Base-by-base conservation (phyloP, 768 basidiomycete species). In the Macrolepiota albuminosa region DNA sequence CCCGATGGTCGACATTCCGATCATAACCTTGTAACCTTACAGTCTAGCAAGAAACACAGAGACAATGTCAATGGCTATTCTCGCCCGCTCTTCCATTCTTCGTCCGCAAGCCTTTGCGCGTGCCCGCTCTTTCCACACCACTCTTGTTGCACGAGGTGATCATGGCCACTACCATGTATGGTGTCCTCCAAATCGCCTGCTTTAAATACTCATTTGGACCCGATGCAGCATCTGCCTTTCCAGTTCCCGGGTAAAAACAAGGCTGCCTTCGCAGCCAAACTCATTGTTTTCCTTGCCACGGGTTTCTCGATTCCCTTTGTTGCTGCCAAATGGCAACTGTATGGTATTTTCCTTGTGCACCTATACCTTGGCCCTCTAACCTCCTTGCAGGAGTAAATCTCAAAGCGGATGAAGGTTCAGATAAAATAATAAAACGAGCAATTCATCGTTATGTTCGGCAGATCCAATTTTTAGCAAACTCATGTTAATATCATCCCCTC, bases 241-340 rank as follows among this genome's bases (percentile, higher is more conserved):
- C 71, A 71, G 58, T 80, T 72, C 64, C 84, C 81, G 52, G 79
- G 76, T 21, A 73, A 80, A 59, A 84, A 81, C 58, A 85, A 81
- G 66, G 61, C 65, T n/a, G 62, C 72, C 11, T 85, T 84, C 59
- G 85, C 70, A 5, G 50, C 73, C 52, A 87, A 85, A 72, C 61
- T 85, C 54, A 61, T 69, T 29, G 56, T 69, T 6, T 84, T 76
- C 71, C 76, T 91, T 57, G 51, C 70, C 14, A 60, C 75, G 13
- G 89, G 88, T 13, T 88, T 89, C 71, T 71, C 80, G 58, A 82
- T 91, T 62, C 89, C 89, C 31, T 85, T 91, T 71, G 63, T 79
- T 56, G 88, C 88, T 6, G 75, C 82, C 5, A 71, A 68, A 42
- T 83, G 79, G 68, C 88, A 90, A 71, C 63, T 91, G 89, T 91